Base-by-base conservation (phyloP, 208 protist species). In the Wallacemonas collosoma region DNA sequence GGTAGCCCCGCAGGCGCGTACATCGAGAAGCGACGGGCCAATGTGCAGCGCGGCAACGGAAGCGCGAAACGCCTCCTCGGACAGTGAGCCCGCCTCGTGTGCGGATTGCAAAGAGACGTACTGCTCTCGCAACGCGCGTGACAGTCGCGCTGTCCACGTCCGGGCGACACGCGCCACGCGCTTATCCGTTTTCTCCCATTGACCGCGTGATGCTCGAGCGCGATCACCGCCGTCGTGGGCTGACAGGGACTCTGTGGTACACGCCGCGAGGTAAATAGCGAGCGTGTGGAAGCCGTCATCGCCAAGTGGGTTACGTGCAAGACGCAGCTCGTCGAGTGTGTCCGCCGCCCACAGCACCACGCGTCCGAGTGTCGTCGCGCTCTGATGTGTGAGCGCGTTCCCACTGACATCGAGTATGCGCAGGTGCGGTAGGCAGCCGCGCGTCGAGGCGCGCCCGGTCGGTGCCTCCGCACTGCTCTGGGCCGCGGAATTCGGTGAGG, bases 281-380 rank as follows among this genome's bases (percentile, higher is more conserved):
- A 95, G 81, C 15, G 82, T 80, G 68, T 89, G 90, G 63, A 95
- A 83, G 43, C 90, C 90, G 66, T 93, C 86, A 71, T 95, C 90
- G 45, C 83, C 75, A 2, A 95, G 68, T 14, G 79, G 75, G 80
- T 95, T 95, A 35, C 80, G 72, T 35, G 74, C 39, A 40, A 93
- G 71, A 17, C 79, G 71, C 60, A 95, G 57, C 74, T 90, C 80
- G 51, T 88, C 82, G 11, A 95, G 79, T 9, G 86, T 90, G 54
- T 79, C 82, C 1, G 88, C 82, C 45, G 77, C 76, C 74, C 82
- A 86, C 51, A 93, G 76, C 45, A 93, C 63, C 63, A 92, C 62
- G 54, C 88, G 86, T 61, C 91, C 88, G 14, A 96, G 50, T 51
- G 79, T 80, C 11, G 77, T 83, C 38, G 85, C 83, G 71, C 86